Evolutionary conservation across 73 alveolate species (phyloP), one percentile per base, ranked within the genome.

Genomic region (Paraurostyla sp.): DNA sequence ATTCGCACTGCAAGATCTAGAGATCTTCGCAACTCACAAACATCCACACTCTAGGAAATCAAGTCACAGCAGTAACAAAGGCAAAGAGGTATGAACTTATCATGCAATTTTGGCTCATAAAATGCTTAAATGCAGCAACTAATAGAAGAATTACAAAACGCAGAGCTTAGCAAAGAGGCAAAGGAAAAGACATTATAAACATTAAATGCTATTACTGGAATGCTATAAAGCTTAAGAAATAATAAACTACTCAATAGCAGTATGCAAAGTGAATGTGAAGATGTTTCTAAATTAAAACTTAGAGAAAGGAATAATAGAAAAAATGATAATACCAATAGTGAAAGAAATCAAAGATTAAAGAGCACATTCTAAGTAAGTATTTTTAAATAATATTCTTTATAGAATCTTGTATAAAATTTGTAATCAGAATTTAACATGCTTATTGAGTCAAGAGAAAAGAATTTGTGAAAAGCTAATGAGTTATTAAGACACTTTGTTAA

Each of bases 221-320:
- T 60, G 78, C 49, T 60, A 30, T 50, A 60, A 60, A 60, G 78
- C 25, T 32, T 60, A 6, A 60, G 78, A 60, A 60, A 60, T 60
- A 60, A n/a, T n/a, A n/a, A n/a, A n/a, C n/a, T n/a, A n/a, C n/a
- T n/a, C n/a, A n/a, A n/a, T n/a, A n/a, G n/a, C n/a, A n/a, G n/a
- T n/a, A n/a, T n/a, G n/a, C n/a, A n/a, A n/a, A n/a, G n/a, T n/a
- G n/a, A n/a, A n/a, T n/a, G n/a, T n/a, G n/a, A n/a, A n/a, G n/a
- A n/a, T n/a, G n/a, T n/a, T n/a, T n/a, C n/a, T n/a, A n/a, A n/a
- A 60, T 23, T 7, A 33, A 60, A 22, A 29, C 45, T 16, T 60
- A 16, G 78, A 60, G 3, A 60, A 60, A 60, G 45, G 32, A 16
- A 20, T 18, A 32, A 11, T 32, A 54, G 13, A 54, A 54, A 32